A percentile compares a stretch with the other conserved stretches of the same genome.
These are phyloP conservation scores for Vaccinium myrtillus DNA, from an alignment of 148 eudicot species.

Conservation along the genomic window DNA sequence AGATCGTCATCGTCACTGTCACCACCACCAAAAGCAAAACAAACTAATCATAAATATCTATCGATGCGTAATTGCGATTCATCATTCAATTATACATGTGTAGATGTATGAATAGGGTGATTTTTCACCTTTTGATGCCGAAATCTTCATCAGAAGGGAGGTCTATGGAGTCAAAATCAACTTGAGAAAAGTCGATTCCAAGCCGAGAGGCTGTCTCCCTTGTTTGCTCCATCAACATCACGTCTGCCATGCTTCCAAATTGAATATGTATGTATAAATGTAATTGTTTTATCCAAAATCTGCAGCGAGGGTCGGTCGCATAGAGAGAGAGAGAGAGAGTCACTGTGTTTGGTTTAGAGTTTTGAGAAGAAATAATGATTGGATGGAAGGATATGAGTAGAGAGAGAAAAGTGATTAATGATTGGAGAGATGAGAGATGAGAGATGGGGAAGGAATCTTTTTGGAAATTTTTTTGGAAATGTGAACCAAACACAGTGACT, in stretches of 20 bases:
- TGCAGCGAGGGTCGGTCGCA: neutral
- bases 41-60: neutral
- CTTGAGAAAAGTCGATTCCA: constrained; percentile 37
- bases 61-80: neutral
- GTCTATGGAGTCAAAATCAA: constrained; percentile 47
- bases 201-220: constrained; percentile 40
- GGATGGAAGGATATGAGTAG: too few relatives aligned
- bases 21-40: neutral
- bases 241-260: constrained; percentile 33
- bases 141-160: constrained; percentile 63
- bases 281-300: neutral
- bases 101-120: neutral
- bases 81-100: too few relatives aligned
- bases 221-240: constrained; percentile 43
- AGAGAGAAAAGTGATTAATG: too few relatives aligned
- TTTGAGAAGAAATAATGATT: too few relatives aligned
- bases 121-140: constrained; percentile 56
- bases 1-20: constrained; percentile 63
- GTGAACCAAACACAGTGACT: too few relatives aligned
- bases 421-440: too few relatives aligned
- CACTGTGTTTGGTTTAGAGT: too few relatives aligned
- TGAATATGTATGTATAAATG: neutral
- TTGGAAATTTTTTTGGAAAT: too few relatives aligned
- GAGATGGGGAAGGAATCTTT: too few relatives aligned
- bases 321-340: neutral